Evolutionary conservation across 352 stramenopile species (phyloP).

Genomic region (Aphanomyces euteiches): DNA sequence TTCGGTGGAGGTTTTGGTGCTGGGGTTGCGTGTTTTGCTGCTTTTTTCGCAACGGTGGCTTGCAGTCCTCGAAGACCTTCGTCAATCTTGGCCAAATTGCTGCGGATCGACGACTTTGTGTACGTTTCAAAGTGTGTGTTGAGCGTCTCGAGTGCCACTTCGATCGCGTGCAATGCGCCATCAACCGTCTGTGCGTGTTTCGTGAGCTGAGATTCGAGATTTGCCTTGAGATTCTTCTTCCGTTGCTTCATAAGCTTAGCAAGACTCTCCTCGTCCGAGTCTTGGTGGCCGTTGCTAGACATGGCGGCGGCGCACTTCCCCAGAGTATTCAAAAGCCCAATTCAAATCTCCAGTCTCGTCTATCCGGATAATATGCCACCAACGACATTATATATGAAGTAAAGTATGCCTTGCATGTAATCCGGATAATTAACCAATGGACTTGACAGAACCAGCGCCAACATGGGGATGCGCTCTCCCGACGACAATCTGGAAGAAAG

Average conservation of each 20-base stretch:
- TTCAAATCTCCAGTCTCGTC: too few relatives aligned
- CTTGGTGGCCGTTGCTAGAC: neutral
- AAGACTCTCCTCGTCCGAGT: constrained; percentile 5
- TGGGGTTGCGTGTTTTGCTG: neutral
- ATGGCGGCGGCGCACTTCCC: too few relatives aligned
- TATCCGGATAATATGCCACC: too few relatives aligned
- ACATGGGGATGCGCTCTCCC: too few relatives aligned
- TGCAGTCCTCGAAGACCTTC: constrained; percentile 4
- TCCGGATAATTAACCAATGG: too few relatives aligned
- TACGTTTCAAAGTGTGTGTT: neutral
- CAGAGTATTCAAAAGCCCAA: too few relatives aligned
- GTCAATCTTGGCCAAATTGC: constrained; percentile 3
- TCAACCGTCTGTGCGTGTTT: neutral
- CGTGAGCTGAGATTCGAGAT: neutral
- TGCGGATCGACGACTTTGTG: neutral
- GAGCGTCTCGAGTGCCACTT: neutral
- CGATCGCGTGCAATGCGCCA: constrained; percentile 3
- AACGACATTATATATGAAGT: too few relatives aligned
- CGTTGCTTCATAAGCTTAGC: neutral
- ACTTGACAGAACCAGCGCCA: too few relatives aligned
- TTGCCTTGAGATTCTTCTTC: constrained; percentile 2
- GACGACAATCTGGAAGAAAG: too few relatives aligned
- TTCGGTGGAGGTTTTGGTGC: neutral
- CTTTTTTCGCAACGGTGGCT: neutral
- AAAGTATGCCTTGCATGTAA: too few relatives aligned